These are phyloP conservation scores for Phallus indusiatus DNA, from an alignment of 768 basidiomycete genomes.

Conservation along the genomic window DNA sequence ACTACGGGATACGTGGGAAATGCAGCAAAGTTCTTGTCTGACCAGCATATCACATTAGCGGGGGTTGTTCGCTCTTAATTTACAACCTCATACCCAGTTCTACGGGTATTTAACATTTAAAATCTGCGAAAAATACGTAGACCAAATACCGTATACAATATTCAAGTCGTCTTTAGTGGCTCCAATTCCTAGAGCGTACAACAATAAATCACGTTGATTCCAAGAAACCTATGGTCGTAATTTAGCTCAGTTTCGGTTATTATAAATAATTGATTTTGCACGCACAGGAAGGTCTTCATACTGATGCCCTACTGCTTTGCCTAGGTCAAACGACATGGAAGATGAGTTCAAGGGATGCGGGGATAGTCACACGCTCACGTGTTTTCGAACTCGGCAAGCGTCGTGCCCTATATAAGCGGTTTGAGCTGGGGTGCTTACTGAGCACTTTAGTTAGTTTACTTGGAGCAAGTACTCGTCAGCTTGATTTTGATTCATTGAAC, in stretches of 20 bases:
- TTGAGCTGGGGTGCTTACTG: no score
- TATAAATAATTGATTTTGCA: conserved; percentile 3
- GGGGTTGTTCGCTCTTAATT: background rate
- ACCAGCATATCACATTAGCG: background rate
- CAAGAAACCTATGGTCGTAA: conserved; percentile 52
- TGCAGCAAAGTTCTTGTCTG: conserved; percentile 62
- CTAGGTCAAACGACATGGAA: conserved; percentile 49
- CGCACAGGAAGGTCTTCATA: conserved; percentile 45
- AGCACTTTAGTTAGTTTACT: no score
- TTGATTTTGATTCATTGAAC: no score
- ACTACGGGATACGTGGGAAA: conserved; percentile 85
- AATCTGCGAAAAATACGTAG: background rate
- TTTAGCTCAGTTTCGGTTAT: no score
- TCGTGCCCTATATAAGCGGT: no score
- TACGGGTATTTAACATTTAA: conserved; percentile 1
- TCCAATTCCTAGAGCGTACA: conserved; percentile 74
- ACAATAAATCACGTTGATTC: conserved; percentile 76
- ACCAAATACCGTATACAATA: conserved; percentile 56
- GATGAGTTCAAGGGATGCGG: background rate
- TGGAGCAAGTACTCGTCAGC: no score
- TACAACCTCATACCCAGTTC: conserved; percentile 19
- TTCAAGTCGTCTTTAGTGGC: conserved; percentile 65
- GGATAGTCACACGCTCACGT: background rate
- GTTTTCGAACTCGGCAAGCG: no score
- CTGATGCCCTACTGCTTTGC: conserved; percentile 54